Conservation (phyloP, 306 rosid species). For the Ormosia emarginata region DNA sequence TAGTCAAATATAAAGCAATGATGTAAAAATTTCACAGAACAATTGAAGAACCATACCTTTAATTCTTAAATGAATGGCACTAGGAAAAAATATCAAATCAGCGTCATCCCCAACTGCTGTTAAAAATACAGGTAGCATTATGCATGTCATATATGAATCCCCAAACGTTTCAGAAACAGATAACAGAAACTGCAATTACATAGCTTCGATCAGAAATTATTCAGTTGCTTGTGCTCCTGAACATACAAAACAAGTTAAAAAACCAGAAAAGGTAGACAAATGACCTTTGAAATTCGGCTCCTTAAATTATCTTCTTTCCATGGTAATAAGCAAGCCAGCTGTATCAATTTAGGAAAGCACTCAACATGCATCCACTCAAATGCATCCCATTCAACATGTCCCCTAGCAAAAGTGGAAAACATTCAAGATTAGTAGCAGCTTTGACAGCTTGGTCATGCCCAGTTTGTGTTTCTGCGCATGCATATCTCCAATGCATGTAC, state of each 20-base stretch:
- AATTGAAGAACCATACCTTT: conserved; percentile 46
- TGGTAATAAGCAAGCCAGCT: conserved; percentile 75
- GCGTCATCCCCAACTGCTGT: conserved; percentile 79
- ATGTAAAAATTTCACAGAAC: conserved; percentile 16
- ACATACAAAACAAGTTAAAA: neutral
- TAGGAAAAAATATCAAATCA: conserved; percentile 69
- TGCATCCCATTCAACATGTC: conserved; percentile 66
- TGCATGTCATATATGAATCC: conserved; percentile 71
- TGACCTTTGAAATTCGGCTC: conserved; percentile 74
- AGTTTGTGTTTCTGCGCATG: neutral
- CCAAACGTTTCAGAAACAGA: conserved; percentile 80
- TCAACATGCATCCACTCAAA: conserved; percentile 94
- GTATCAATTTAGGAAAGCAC: conserved; percentile 85
- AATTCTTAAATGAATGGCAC: conserved; percentile 58
- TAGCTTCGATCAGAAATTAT: conserved; percentile 24
- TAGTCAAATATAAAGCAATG: conserved; percentile 17
- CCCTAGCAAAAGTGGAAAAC: conserved; percentile 51
- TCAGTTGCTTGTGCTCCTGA: conserved; percentile 12
- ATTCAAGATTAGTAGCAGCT: conserved; percentile 15
- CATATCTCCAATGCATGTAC: neutral
- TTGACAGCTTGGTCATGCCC: neutral
- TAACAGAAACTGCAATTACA: conserved; percentile 71
- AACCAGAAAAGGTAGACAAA: conserved; percentile 8
- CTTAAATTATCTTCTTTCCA: conserved; percentile 85
- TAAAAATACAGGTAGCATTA: conserved; percentile 87